Percentiles rank a stretch among this genome's conserved stretches.
These are phyloP conservation scores for Oryza rufipogon DNA, from an alignment of 176 grass and related monocot species.

Conservation along the genomic window DNA sequence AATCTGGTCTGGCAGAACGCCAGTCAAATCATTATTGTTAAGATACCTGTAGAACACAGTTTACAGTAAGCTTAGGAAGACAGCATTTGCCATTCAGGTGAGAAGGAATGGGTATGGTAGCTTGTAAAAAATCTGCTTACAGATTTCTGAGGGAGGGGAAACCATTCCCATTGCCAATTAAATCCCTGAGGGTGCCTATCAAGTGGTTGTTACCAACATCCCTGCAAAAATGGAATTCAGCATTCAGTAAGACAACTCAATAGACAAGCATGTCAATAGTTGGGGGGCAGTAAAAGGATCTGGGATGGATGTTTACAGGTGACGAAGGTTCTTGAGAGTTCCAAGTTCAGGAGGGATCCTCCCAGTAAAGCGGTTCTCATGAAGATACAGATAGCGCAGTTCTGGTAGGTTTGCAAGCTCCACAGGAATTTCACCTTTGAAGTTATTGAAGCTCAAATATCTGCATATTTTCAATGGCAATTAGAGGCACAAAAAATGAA, in stretches of 20 bases:
- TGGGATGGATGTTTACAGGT: conserved; percentile 64
- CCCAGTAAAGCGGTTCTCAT: conserved; percentile 83
- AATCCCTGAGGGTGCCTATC: conserved; percentile 76
- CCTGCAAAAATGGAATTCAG: conserved; percentile 40
- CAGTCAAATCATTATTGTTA: conserved; percentile 87
- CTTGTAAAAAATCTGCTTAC: conserved; percentile 51
- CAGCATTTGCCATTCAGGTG: conserved; percentile 6
- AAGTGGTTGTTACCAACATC: conserved; percentile 92
- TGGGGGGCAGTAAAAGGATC: background rate
- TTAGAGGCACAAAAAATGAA: conserved; percentile 9
- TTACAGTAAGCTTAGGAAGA: conserved; percentile 22
- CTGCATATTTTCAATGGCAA: conserved; percentile 52
- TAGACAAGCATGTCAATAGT: background rate
- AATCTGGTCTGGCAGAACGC: conserved; percentile 87
- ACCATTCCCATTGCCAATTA: conserved; percentile 75
- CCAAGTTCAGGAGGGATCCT: conserved; percentile 77
- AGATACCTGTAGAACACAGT: conserved; percentile 64
- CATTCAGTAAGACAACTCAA: conserved; percentile 25
- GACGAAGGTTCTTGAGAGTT: conserved; percentile 79
- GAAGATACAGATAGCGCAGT: conserved; percentile 86
- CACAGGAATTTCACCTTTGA: conserved; percentile 93
- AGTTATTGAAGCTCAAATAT: conserved; percentile 97
- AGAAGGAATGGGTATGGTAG: conserved; percentile 23
- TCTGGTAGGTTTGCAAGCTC: conserved; percentile 91
- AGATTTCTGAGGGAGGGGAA: conserved; percentile 90